These are phyloP conservation scores for Malassezia japonica DNA, from an alignment of 1,284 basidiomycete species.

Conservation along the genomic window DNA sequence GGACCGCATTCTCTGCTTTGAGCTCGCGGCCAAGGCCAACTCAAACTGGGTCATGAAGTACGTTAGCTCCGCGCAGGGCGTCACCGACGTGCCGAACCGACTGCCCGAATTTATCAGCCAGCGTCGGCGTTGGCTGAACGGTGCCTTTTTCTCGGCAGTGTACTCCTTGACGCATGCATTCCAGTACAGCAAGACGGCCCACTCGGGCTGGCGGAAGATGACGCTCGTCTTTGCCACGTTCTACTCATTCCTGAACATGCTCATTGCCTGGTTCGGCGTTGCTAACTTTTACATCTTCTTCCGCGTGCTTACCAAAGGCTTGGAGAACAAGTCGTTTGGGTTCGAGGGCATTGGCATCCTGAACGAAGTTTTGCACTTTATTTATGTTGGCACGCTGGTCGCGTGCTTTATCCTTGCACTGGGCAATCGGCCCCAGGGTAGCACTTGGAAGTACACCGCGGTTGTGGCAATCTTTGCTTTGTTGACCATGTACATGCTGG, in stretches of 20 bases:
- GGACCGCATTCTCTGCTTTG: slow-evolving; percentile 45
- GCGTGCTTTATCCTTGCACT: slow-evolving; percentile 88
- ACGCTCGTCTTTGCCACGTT: slow-evolving; percentile 68
- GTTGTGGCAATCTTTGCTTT: slow-evolving; percentile 67
- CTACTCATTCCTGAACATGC: slow-evolving; percentile 77
- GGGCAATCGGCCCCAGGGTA: slow-evolving; percentile 89
- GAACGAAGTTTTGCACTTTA: slow-evolving; percentile 72
- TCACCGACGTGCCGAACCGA: slow-evolving; percentile 42
- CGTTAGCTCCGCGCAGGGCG: slow-evolving; percentile 41
- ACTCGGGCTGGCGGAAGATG: slow-evolving; percentile 67
- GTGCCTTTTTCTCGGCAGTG: slow-evolving; percentile 56
- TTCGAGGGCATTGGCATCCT: slow-evolving; percentile 64
- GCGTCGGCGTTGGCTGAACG: slow-evolving; percentile 44
- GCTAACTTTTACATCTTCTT: slow-evolving; percentile 96
- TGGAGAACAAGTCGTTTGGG: slow-evolving; percentile 67
- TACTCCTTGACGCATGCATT: slow-evolving; percentile 59
- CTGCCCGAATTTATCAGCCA: slow-evolving; percentile 43
- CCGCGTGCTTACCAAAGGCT: slow-evolving; percentile 76
- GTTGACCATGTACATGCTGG: slow-evolving; percentile 69
- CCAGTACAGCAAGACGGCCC: slow-evolving; percentile 75
- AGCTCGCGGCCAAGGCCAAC: slow-evolving; percentile 49
- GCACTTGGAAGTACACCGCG: slow-evolving; percentile 73
- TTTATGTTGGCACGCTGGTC: slow-evolving; percentile 71
- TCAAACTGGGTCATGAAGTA: slow-evolving; percentile 43
- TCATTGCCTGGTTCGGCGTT: slow-evolving; percentile 80